phyloP scores from a whole-genome alignment of 1,284 basidiomycete species.

The Ceratobasidium sp. region DNA sequence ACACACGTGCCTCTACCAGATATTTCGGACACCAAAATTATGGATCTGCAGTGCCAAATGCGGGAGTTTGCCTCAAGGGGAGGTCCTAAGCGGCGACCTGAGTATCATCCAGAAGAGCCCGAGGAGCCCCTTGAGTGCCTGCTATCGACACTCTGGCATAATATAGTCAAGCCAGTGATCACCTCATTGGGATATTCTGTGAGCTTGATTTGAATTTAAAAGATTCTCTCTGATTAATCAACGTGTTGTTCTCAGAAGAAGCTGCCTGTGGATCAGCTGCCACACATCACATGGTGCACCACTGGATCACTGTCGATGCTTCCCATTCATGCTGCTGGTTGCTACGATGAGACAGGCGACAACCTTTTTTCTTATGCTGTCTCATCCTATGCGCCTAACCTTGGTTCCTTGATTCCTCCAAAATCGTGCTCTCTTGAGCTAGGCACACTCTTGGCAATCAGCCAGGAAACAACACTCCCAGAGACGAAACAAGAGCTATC shows the following conservation, averaged over 20 bases:
- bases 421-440: not conserved
- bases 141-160: too few species aligned
- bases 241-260: not conserved
- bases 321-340: constrained; percentile 9
- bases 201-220: not conserved
- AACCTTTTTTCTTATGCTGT: not conserved
- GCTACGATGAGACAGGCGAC: not conserved
- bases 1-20: not conserved
- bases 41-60: too few species aligned
- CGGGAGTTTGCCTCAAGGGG: too few species aligned
- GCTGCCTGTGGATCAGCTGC: not conserved
- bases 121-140: too few species aligned
- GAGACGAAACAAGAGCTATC: not conserved
- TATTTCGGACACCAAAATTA: not conserved
- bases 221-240: not conserved
- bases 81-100: too few species aligned
- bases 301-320: not conserved
- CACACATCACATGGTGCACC: constrained; percentile 5
- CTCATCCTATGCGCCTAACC: not conserved
- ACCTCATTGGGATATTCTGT: not conserved
- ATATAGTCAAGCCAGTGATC: too few species aligned
- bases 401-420: not conserved
- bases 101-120: too few species aligned
- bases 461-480: not conserved
- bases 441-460: not conserved